Conservation (phyloP, 1,284 basidiomycete species). For the Irpex sp. region DNA sequence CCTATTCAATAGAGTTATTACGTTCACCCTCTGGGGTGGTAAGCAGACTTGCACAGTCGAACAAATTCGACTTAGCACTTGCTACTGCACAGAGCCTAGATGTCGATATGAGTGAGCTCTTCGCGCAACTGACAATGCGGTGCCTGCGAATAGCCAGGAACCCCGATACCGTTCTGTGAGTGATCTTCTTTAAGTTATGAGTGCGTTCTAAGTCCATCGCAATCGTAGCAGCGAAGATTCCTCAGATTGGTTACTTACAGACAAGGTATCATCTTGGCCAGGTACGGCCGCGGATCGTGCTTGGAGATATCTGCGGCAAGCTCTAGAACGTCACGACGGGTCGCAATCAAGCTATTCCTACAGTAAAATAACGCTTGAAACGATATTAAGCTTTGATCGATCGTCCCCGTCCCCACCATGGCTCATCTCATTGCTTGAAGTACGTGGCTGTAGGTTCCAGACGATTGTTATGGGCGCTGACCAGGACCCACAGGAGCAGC, state of each 20-base stretch:
- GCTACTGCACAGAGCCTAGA: slow-evolving; percentile 71
- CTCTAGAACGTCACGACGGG: slow-evolving; percentile 78
- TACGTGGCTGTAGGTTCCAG: slow-evolving; percentile 27
- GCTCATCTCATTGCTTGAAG: slow-evolving; percentile 74
- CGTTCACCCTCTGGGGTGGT: slow-evolving; percentile 75
- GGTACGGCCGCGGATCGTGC: slow-evolving; percentile 80
- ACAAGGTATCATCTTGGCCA: slow-evolving; percentile 79
- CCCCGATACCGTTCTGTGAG: slow-evolving; percentile 53
- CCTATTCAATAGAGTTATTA: slow-evolving; percentile 47
- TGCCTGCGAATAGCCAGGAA: slow-evolving; percentile 74
- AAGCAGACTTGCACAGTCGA: slow-evolving; percentile 75
- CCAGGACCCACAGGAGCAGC: slow-evolving; percentile 46
- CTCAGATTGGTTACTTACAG: slow-evolving; percentile 79
- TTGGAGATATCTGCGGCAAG: slow-evolving; percentile 84
- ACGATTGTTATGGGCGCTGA: slow-evolving; percentile 3
- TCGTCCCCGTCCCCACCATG: slow-evolving; percentile 73
- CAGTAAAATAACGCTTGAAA: slow-evolving; percentile 73
- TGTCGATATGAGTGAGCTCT: slow-evolving; percentile 87
- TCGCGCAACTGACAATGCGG: slow-evolving; percentile 73
- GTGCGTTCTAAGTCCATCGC: neutral
- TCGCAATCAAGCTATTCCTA: slow-evolving; percentile 72
- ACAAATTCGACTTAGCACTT: slow-evolving; percentile 81
- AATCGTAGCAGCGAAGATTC: slow-evolving; percentile 55
- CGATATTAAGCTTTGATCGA: slow-evolving; percentile 65
- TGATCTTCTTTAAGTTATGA: slow-evolving; percentile 12